Conservation (phyloP, 176 grass and related monocot genomes). For the Bromus sterilis region DNA sequence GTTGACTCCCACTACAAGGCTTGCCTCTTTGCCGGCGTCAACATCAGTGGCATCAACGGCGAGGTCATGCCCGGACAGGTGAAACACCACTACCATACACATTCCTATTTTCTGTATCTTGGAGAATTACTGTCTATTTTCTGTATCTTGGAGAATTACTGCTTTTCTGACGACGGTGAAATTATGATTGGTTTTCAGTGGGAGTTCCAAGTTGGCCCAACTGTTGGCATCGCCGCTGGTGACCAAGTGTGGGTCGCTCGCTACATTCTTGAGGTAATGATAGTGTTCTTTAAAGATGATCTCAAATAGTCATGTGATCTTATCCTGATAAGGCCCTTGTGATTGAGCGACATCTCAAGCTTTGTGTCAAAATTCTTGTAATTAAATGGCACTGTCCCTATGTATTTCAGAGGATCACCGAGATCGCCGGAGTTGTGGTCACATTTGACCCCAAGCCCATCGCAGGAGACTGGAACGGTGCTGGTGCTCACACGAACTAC, state of each 20-base stretch:
- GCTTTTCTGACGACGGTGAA: background rate
- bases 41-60: constrained; percentile 96
- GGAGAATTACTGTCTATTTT: background rate
- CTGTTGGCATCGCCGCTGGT: constrained; percentile 71
- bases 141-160: background rate
- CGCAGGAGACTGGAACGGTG: constrained; percentile 96
- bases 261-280: constrained; percentile 90
- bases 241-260: constrained; percentile 88
- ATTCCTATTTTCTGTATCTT: background rate
- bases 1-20: constrained; percentile 96
- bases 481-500: constrained; percentile 93
- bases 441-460: constrained; percentile 95
- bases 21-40: constrained; percentile 79
- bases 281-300: background rate
- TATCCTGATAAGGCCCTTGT: background rate
- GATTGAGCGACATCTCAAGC: background rate
- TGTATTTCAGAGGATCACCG: constrained; percentile 80
- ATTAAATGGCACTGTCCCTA: background rate
- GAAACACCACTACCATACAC: background rate
- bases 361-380: background rate
- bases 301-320: background rate
- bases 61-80: constrained; percentile 99
- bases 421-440: constrained; percentile 88
- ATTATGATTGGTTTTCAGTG: constrained; percentile 44
- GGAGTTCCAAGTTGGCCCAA: constrained; percentile 95